These are phyloP conservation scores for Cryptomeria japonica DNA, from an alignment of 75 land plant genomes.

Conservation along the genomic window DNA sequence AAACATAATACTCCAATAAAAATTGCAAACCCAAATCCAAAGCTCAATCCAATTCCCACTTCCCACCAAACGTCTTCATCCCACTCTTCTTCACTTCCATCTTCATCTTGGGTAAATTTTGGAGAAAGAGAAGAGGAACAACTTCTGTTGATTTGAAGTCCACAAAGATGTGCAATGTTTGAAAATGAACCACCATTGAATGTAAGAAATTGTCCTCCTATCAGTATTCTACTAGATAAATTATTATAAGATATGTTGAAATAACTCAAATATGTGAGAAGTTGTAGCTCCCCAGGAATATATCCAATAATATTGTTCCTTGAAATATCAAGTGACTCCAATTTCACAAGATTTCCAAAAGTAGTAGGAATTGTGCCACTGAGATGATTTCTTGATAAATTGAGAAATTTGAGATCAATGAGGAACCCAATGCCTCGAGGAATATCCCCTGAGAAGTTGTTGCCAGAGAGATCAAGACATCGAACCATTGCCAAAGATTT, in stretches of 20 bases:
- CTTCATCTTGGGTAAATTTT: too few relatives aligned
- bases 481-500: background rate
- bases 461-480: conserved; percentile 27
- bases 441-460: conserved; percentile 22
- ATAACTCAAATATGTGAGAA: conserved; percentile 19
- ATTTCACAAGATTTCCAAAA: conserved; percentile 10
- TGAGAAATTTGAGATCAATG: background rate
- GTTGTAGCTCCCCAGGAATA: conserved; percentile 25
- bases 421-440: conserved; percentile 19
- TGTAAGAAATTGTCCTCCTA: conserved; percentile 17
- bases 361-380: conserved; percentile 24
- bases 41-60: too few relatives aligned
- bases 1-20: too few relatives aligned
- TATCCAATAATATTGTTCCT: conserved; percentile 29
- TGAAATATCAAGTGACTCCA: conserved; percentile 38
- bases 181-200: conserved; percentile 17
- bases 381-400: conserved; percentile 30
- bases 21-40: too few relatives aligned
- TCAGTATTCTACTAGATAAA: conserved; percentile 30
- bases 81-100: too few relatives aligned
- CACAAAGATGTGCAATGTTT: conserved; percentile 23
- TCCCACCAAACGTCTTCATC: too few relatives aligned
- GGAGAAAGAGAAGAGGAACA: background rate
- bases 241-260: conserved; percentile 43
- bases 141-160: background rate